A percentile compares a stretch with the other conserved stretches of the same genome.
Evolutionary conservation across 1,139 yeast genomes (phyloP).

Genomic region (Yamadazyma diddensiae): DNA sequence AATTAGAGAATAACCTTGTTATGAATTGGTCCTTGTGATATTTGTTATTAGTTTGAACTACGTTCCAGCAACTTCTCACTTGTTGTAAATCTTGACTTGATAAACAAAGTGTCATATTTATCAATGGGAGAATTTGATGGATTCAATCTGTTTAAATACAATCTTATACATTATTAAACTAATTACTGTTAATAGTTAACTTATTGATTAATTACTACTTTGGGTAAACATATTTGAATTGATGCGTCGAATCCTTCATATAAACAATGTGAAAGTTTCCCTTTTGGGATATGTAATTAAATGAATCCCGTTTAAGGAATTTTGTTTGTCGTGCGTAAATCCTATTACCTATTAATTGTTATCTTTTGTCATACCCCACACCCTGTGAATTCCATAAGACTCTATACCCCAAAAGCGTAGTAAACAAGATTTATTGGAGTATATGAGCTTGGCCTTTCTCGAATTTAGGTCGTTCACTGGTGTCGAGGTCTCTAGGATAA

Average conservation of each 20-base stretch:
- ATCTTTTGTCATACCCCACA: too few relatives aligned
- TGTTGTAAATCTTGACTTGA: conserved; percentile 12
- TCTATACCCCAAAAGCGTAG: too few relatives aligned
- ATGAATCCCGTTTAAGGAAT: background rate
- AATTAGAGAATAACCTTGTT: conserved; percentile 31
- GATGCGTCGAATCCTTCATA: conserved; percentile 1
- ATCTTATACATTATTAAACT: background rate
- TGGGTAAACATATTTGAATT: conserved; percentile 7
- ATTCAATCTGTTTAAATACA: background rate
- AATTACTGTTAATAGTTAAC: conserved; percentile 11
- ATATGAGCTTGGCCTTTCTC: too few relatives aligned
- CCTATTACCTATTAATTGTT: too few relatives aligned
- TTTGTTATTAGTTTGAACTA: conserved; percentile 25
- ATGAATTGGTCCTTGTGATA: conserved; percentile 30
- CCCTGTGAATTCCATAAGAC: too few relatives aligned
- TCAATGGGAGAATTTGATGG: background rate
- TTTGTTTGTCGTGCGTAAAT: too few relatives aligned
- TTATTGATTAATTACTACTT: conserved; percentile 10
- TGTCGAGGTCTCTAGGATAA: too few relatives aligned
- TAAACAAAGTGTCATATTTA: conserved; percentile 14
- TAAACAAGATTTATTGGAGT: too few relatives aligned
- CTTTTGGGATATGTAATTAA: background rate
- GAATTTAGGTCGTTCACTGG: too few relatives aligned
- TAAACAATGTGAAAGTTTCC: background rate
- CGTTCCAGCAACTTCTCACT: conserved; percentile 33